Conservation (phyloP, 1,284 basidiomycete genomes). For the Leccinum glutinopallens region DNA sequence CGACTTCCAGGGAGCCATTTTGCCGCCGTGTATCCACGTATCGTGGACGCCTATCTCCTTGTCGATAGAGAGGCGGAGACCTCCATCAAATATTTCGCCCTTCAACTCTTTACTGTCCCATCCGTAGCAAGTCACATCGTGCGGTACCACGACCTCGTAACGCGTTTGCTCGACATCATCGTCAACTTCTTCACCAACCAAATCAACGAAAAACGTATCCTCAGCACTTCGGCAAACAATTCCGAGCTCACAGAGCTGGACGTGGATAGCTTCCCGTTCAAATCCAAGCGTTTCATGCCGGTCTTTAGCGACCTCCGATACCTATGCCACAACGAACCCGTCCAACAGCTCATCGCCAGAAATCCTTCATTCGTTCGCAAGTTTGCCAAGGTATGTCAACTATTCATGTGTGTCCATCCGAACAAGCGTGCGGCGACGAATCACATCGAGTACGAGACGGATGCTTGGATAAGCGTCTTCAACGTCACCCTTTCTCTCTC, state of each 20-base stretch:
- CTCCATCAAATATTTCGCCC: conserved; percentile 88
- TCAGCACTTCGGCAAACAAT: conserved; percentile 42
- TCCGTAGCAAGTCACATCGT: conserved; percentile 81
- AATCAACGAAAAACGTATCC: conserved; percentile 66
- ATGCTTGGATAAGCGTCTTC: conserved; percentile 93
- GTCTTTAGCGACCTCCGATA: conserved; percentile 87
- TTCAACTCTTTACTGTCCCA: conserved; percentile 89
- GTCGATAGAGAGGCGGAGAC: conserved; percentile 92
- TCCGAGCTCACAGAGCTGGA: conserved; percentile 51
- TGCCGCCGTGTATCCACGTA: conserved; percentile 80
- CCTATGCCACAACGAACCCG: conserved; percentile 72
- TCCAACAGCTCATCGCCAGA: conserved; percentile 74
- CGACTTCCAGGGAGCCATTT: conserved; percentile 71
- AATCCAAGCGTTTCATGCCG: conserved; percentile 91
- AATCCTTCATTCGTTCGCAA: conserved; percentile 55
- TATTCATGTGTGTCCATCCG: conserved; percentile 91
- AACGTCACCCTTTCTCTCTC: conserved; percentile 88
- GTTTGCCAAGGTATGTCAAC: conserved; percentile 67
- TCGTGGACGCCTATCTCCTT: conserved; percentile 89
- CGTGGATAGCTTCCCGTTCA: conserved; percentile 84
- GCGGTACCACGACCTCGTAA: conserved; percentile 72
- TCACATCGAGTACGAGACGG: conserved; percentile 94
- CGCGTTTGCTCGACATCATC: conserved; percentile 79
- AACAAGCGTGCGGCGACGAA: conserved; percentile 80
- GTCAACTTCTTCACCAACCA: conserved; percentile 89